A percentile compares a stretch with the other conserved stretches of the same genome.
Conservation (phyloP, 2,329 filamentous ascomycete species). For the Colletotrichum tamarilloi region DNA sequence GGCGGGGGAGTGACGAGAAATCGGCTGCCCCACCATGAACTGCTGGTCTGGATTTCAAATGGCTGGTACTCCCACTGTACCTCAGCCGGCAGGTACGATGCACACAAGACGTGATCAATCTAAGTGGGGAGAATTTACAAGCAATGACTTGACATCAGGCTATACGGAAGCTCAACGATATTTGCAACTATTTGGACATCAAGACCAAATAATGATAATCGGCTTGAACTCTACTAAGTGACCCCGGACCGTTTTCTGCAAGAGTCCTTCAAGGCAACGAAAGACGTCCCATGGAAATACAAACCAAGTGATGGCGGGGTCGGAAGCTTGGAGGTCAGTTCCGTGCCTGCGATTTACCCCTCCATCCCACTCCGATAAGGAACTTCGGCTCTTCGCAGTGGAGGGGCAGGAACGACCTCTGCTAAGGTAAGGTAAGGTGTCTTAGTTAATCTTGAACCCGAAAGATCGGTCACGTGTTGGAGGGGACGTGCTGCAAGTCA, state of each 20-base stretch:
- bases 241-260: not conserved
- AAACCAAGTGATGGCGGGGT: not conserved
- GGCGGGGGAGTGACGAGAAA: constrained; percentile 1
- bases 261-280: not conserved
- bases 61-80: not conserved
- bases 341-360: not conserved
- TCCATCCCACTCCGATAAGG: not conserved
- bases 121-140: not conserved
- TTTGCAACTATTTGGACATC: not conserved
- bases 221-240: not conserved
- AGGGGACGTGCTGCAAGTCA: not conserved
- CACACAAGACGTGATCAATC: constrained; percentile 5
- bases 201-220: not conserved
- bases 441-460: not conserved
- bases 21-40: constrained; percentile 3
- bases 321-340: not conserved
- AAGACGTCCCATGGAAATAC: not conserved
- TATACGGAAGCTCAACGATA: not conserved
- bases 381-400: too few relatives aligned
- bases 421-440: too few relatives aligned
- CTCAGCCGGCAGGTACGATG: not conserved
- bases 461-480: not conserved
- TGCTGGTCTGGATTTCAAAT: constrained; percentile 4
- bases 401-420: not conserved
- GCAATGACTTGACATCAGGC: not conserved